A percentile compares a stretch with the other conserved stretches of the same genome.
phyloP scores from a whole-genome alignment of 1,284 basidiomycete genomes.

The Leccinum subspadiceum region DNA sequence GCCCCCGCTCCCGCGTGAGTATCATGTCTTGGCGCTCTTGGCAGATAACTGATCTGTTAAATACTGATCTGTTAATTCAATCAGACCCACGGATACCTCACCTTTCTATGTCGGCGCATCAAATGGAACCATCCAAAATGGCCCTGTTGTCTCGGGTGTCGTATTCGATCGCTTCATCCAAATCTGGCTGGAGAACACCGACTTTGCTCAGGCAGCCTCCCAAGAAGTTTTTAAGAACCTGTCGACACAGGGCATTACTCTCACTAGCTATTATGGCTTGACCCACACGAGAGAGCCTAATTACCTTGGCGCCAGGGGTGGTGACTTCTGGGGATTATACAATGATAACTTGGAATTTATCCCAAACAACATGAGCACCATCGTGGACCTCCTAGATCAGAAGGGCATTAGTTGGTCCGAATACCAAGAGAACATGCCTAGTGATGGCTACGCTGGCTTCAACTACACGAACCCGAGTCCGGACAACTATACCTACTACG shows the following conservation, averaged over 20 bases:
- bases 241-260: slow-evolving; percentile 49
- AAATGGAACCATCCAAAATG: slow-evolving; percentile 24
- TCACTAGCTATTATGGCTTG: slow-evolving; percentile 53
- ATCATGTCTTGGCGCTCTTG: not conserved
- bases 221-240: slow-evolving; percentile 47
- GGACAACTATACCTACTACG: slow-evolving; percentile 47
- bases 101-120: slow-evolving; percentile 26
- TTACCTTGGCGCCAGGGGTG: slow-evolving; percentile 49
- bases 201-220: slow-evolving; percentile 38
- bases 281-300: slow-evolving; percentile 70
- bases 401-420: slow-evolving; percentile 56
- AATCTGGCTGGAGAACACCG: slow-evolving; percentile 58
- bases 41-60: slow-evolving; percentile 1
- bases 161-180: slow-evolving; percentile 54
- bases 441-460: slow-evolving; percentile 46
- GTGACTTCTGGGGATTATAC: slow-evolving; percentile 57
- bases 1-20: slow-evolving; percentile 27
- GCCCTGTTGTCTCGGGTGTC: slow-evolving; percentile 34
- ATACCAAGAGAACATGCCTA: slow-evolving; percentile 63
- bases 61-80: slow-evolving; percentile 1
- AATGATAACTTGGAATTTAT: slow-evolving; percentile 44
- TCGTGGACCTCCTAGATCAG: slow-evolving; percentile 63
- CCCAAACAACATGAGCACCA: slow-evolving; percentile 34
- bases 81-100: slow-evolving; percentile 26
- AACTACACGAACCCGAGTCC: slow-evolving; percentile 43